Percentiles rank a stretch among this genome's conserved stretches.
Conservation (phyloP, 805 yeast species). For the Candida alai region DNA sequence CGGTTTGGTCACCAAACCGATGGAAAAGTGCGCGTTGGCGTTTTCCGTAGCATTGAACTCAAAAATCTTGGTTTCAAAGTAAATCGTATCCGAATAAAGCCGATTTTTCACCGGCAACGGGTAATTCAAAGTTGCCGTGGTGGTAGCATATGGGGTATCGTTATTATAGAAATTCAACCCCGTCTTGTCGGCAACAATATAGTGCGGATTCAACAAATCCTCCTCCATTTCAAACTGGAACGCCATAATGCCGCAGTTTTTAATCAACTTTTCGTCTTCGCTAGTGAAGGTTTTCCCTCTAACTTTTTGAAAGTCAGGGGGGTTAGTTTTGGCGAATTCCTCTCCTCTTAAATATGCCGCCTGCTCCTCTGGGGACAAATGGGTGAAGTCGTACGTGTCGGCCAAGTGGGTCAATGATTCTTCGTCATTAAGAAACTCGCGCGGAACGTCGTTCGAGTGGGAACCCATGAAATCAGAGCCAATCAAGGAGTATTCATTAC, state of each 20-base stretch:
- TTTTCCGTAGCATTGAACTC: conserved; percentile 22
- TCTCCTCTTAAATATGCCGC: conserved; percentile 31
- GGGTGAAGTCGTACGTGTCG: conserved; percentile 33
- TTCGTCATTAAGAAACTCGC: conserved; percentile 38
- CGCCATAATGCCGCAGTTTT: conserved; percentile 37
- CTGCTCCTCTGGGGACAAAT: conserved; percentile 41
- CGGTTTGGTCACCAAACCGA: conserved; percentile 70
- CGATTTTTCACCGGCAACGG: conserved; percentile 36
- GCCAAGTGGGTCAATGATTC: conserved; percentile 32
- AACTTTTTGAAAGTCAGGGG: conserved; percentile 27
- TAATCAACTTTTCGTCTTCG: conserved; percentile 26
- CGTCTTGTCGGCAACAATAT: conserved; percentile 36
- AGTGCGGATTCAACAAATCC: conserved; percentile 28
- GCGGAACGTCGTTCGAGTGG: conserved; percentile 23
- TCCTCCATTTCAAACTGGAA: conserved; percentile 38
- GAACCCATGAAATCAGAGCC: conserved; percentile 14
- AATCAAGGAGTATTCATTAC: conserved; percentile 12
- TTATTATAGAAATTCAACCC: conserved; percentile 35
- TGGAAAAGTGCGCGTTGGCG: conserved; percentile 49
- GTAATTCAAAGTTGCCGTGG: conserved; percentile 36
- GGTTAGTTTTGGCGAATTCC: conserved; percentile 27
- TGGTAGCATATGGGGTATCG: conserved; percentile 36
- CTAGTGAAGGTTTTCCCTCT: conserved; percentile 31
- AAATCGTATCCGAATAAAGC: conserved; percentile 41
- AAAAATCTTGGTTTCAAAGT: conserved; percentile 54